These are phyloP conservation scores for Phytophthora europaea DNA, from an alignment of 352 stramenopile genomes.

Conservation along the genomic window DNA sequence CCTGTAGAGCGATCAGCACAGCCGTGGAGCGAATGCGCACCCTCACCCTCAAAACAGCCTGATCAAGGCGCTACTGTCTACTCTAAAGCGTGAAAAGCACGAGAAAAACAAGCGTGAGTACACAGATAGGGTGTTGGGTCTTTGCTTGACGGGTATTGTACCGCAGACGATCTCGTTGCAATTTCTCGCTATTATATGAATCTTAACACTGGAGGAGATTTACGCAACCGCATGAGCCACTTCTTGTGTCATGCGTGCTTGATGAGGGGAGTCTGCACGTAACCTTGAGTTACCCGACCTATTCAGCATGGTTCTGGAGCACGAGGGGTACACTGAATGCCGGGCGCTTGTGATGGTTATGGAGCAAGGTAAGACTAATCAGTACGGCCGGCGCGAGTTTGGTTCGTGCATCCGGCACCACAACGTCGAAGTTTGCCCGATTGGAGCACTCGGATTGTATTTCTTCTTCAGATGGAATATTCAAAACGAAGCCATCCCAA, in stretches of 20 bases:
- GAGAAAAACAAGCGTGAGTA: not conserved
- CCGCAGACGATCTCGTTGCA: not conserved
- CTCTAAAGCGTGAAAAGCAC: not conserved
- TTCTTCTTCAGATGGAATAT: too few species aligned
- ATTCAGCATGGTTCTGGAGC: not conserved
- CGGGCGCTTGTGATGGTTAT: not conserved
- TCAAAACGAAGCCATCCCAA: constrained; percentile 3
- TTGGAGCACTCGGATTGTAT: constrained; percentile 6
- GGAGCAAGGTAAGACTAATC: not conserved
- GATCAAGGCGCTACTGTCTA: not conserved
- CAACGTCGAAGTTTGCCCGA: constrained; percentile 8
- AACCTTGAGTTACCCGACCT: not conserved
- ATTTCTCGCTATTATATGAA: not conserved
- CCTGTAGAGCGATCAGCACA: not conserved
- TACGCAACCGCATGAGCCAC: not conserved
- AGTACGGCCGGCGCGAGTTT: not conserved
- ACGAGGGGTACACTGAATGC: not conserved
- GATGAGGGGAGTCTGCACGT: not conserved
- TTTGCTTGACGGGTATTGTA: not conserved
- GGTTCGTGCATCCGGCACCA: not conserved
- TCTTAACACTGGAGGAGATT: not conserved
- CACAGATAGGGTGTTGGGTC: not conserved
- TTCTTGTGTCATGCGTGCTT: not conserved
- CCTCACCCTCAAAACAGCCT: not conserved
- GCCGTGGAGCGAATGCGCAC: not conserved